Conservation (phyloP, 768 basidiomycete species). For the Suillus cothurnatus region DNA sequence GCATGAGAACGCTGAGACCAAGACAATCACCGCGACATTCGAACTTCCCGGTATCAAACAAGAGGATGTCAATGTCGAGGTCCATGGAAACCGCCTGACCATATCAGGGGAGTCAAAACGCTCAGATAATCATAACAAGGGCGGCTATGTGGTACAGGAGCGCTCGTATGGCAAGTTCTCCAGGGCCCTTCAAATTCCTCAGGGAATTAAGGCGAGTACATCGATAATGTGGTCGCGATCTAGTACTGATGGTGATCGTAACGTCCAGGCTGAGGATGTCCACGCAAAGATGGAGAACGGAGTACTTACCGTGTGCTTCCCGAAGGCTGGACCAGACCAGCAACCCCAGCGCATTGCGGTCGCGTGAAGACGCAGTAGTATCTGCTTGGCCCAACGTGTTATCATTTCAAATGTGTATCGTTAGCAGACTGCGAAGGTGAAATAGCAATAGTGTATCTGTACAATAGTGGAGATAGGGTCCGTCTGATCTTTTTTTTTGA, state of each 20-base stretch:
- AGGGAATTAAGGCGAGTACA: background rate
- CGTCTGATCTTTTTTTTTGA: background rate
- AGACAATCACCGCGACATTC: slow-evolving; percentile 47
- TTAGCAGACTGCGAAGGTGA: background rate
- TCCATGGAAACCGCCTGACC: background rate
- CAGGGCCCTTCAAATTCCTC: background rate
- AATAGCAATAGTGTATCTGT: background rate
- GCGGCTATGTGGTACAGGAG: background rate
- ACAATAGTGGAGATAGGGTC: background rate
- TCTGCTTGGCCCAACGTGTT: background rate
- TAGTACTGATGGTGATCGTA: background rate
- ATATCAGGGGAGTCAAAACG: background rate
- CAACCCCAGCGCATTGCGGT: no score
- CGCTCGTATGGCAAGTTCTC: background rate
- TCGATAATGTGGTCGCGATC: background rate
- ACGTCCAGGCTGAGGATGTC: no score
- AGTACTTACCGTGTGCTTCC: no score
- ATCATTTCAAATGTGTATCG: no score
- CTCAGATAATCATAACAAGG: background rate
- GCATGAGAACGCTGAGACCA: slow-evolving; percentile 49
- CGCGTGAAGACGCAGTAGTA: background rate
- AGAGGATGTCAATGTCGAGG: background rate
- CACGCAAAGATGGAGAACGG: no score
- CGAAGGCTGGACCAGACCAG: no score
- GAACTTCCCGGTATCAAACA: background rate